phyloP scores from a whole-genome alignment of 768 basidiomycete species.

The Trametes meyenii region DNA sequence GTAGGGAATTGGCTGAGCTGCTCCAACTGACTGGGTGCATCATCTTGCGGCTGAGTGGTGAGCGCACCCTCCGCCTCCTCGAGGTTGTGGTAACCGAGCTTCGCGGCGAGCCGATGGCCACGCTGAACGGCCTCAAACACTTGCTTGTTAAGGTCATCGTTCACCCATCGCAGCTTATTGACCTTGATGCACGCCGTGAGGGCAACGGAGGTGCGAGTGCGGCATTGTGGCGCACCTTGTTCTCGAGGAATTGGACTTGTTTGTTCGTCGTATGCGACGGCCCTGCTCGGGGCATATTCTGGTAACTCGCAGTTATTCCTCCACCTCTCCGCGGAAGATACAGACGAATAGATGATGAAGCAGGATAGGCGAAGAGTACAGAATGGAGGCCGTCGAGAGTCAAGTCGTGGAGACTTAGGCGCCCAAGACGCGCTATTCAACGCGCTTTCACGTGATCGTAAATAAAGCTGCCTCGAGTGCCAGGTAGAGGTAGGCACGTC shows the following conservation, averaged over 20 bases:
- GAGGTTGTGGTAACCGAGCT: constrained; percentile 48
- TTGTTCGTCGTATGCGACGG: neutral
- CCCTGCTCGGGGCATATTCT: constrained; percentile 1
- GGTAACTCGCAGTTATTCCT: neutral
- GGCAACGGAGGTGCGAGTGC: neutral
- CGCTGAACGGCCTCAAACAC: constrained; percentile 43
- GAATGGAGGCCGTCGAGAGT: neutral
- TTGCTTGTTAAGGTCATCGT: constrained; percentile 41
- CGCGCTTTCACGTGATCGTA: constrained; percentile 17
- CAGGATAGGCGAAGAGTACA: neutral
- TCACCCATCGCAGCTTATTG: constrained; percentile 37
- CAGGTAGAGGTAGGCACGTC: neutral
- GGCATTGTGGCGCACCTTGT: constrained; percentile 11
- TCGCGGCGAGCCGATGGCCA: constrained; percentile 41
- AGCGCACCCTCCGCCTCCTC: constrained; percentile 43
- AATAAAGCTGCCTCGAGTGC: neutral
- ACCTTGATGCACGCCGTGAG: constrained; percentile 16
- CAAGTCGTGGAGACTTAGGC: neutral
- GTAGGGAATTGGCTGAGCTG: constrained; percentile 15
- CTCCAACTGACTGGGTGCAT: constrained; percentile 16
- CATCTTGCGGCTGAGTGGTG: constrained; percentile 16
- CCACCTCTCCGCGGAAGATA: neutral
- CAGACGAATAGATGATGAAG: neutral
- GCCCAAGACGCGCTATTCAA: constrained; percentile 17
- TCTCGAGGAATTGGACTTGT: constrained; percentile 21